phyloP scores from a whole-genome alignment of 768 basidiomycete species.

The Rhodotorula paludigena region DNA sequence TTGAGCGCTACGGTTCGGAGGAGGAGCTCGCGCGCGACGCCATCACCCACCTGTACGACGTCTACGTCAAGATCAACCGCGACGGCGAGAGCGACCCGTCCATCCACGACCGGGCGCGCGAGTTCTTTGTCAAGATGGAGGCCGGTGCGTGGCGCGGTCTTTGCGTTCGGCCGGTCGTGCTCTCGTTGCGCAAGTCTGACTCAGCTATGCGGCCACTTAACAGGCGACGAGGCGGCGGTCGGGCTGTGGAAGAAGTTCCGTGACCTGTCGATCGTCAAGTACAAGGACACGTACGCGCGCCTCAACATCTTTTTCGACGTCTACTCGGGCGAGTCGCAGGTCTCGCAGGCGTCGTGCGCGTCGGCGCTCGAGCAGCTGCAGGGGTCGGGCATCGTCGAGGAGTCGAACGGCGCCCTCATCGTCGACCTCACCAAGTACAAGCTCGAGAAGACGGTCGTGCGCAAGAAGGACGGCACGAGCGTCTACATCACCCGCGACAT shows the following conservation, averaged over 20 bases:
- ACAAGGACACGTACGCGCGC: constrained; percentile 77
- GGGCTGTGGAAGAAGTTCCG: constrained; percentile 90
- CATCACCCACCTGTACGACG: constrained; percentile 87
- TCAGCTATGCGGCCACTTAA: neutral
- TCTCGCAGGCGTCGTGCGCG: constrained; percentile 53
- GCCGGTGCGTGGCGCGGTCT: constrained; percentile 19
- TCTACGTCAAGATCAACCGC: constrained; percentile 90
- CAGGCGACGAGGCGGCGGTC: constrained; percentile 71
- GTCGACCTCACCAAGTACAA: constrained; percentile 86
- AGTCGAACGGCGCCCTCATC: constrained; percentile 71
- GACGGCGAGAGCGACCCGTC: constrained; percentile 50
- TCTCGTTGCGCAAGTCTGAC: neutral
- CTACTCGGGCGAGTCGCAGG: constrained; percentile 72
- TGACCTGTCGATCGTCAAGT: constrained; percentile 80
- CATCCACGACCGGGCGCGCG: constrained; percentile 56
- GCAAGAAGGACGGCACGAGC: constrained; percentile 60
- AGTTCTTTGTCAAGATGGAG: constrained; percentile 87
- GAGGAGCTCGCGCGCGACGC: constrained; percentile 78
- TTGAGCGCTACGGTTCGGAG: constrained; percentile 79
- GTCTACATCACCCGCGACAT: constrained; percentile 63
- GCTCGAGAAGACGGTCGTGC: constrained; percentile 79
- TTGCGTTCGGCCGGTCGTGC: neutral
- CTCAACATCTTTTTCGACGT: constrained; percentile 87
- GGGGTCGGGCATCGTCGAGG: constrained; percentile 64
- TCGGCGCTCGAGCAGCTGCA: constrained; percentile 64